Conservation (phyloP, 169 alveolate genomes). For the Cryptosporidium canis region DNA sequence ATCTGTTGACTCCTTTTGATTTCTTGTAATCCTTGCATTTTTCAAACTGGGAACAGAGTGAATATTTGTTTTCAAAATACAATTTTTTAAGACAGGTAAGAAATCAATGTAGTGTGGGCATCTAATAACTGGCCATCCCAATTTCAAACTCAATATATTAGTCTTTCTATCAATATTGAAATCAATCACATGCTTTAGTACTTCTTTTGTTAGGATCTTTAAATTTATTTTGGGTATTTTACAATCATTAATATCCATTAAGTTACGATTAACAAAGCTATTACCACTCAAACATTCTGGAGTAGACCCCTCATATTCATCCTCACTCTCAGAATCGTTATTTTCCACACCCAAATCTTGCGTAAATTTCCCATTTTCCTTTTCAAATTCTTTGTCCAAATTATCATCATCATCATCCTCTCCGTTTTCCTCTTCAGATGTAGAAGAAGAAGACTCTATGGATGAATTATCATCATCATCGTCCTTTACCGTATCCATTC, state of each 20-base stretch:
- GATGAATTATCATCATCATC: slow-evolving; percentile 77
- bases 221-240: slow-evolving; percentile 6
- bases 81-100: slow-evolving; percentile 19
- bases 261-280: background rate
- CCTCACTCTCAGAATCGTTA: slow-evolving; percentile 33
- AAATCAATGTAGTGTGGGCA: slow-evolving; percentile 66
- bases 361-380: background rate
- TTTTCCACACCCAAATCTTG: slow-evolving; percentile 61
- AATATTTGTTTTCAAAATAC: slow-evolving; percentile 37
- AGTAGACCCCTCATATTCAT: background rate
- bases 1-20: background rate
- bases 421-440: slow-evolving; percentile 71
- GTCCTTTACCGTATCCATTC: slow-evolving; percentile 75
- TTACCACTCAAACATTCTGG: background rate
- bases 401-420: slow-evolving; percentile 73
- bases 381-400: slow-evolving; percentile 64
- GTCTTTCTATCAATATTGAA: slow-evolving; percentile 33
- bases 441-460: slow-evolving; percentile 33
- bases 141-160: background rate
- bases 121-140: slow-evolving; percentile 40
- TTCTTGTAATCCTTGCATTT: slow-evolving; percentile 66
- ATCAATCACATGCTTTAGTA: slow-evolving; percentile 44
- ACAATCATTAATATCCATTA: background rate
- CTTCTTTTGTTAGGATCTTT: slow-evolving; percentile 11
- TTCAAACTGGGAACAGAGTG: slow-evolving; percentile 24